phyloP scores from a whole-genome alignment of 1,284 basidiomycete species.

The Leccinum pachyderme region DNA sequence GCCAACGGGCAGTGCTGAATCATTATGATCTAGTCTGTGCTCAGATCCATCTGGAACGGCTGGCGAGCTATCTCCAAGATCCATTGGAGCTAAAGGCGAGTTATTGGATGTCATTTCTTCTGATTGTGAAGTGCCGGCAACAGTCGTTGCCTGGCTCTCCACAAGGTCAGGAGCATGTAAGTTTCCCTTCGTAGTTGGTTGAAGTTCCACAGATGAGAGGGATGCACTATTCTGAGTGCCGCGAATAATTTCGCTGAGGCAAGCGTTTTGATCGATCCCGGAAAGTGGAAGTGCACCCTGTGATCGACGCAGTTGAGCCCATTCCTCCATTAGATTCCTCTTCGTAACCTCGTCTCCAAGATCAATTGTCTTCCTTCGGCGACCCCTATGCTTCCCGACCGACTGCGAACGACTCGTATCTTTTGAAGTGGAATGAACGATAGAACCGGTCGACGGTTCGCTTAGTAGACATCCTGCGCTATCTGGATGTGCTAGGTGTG shows the following conservation, averaged over 20 bases:
- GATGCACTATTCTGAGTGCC: conserved; percentile 1
- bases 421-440: conserved; percentile 2
- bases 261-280: conserved; percentile 6
- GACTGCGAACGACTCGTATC: conserved; percentile 3
- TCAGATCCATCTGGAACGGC: not conserved
- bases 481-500: conserved; percentile 25
- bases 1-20: not conserved
- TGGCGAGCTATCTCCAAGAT: conserved; percentile 1
- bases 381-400: conserved; percentile 16
- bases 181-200: not conserved
- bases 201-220: not conserved
- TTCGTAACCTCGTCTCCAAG: conserved; percentile 25
- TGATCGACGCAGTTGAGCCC: conserved; percentile 30
- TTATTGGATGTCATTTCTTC: not conserved
- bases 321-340: conserved; percentile 28
- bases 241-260: not conserved
- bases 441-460: conserved; percentile 4
- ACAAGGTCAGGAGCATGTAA: not conserved
- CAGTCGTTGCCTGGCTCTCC: conserved; percentile 1
- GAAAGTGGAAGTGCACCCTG: conserved; percentile 22
- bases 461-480: conserved; percentile 11
- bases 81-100: not conserved
- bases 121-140: conserved; percentile 1
- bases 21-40: not conserved
- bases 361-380: conserved; percentile 10